Evolutionary conservation across 805 yeast species (phyloP).

Genomic region (Debaryomyces tyrocola): DNA sequence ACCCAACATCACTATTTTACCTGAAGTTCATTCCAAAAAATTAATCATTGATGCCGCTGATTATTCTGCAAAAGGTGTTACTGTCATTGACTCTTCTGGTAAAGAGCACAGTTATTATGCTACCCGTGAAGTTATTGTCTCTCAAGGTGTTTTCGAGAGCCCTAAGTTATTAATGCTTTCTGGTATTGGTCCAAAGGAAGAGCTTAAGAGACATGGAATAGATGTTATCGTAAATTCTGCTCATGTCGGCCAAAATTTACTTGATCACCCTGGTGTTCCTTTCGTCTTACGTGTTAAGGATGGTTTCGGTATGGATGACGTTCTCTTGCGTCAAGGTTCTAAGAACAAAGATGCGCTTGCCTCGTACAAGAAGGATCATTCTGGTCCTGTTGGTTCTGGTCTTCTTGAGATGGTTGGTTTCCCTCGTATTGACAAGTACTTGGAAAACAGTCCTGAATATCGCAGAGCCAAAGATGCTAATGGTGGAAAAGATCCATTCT

Average conservation of each 20-base stretch:
- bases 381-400: slow-evolving; percentile 20
- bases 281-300: slow-evolving; percentile 21
- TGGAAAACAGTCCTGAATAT: slow-evolving; percentile 18
- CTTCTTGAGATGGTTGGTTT: slow-evolving; percentile 20
- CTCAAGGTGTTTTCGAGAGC: slow-evolving; percentile 29
- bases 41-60: no score
- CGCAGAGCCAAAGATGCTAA: slow-evolving; percentile 16
- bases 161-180: slow-evolving; percentile 30
- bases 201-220: slow-evolving; percentile 23
- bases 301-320: slow-evolving; percentile 18
- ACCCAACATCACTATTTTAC: no score
- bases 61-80: no score
- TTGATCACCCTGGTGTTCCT: slow-evolving; percentile 30
- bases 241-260: slow-evolving; percentile 30
- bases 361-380: slow-evolving; percentile 10
- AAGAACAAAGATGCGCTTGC: slow-evolving; percentile 10
- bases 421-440: slow-evolving; percentile 22
- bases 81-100: slow-evolving; percentile 20
- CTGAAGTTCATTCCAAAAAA: no score
- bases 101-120: slow-evolving; percentile 19
- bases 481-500: slow-evolving; percentile 24
- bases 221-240: slow-evolving; percentile 21
- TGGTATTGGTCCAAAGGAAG: slow-evolving; percentile 27
- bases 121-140: slow-evolving; percentile 21
- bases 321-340: slow-evolving; percentile 17